These are phyloP conservation scores for Claviceps citrina DNA, from an alignment of 2,329 filamentous ascomycete species.

Conservation along the genomic window DNA sequence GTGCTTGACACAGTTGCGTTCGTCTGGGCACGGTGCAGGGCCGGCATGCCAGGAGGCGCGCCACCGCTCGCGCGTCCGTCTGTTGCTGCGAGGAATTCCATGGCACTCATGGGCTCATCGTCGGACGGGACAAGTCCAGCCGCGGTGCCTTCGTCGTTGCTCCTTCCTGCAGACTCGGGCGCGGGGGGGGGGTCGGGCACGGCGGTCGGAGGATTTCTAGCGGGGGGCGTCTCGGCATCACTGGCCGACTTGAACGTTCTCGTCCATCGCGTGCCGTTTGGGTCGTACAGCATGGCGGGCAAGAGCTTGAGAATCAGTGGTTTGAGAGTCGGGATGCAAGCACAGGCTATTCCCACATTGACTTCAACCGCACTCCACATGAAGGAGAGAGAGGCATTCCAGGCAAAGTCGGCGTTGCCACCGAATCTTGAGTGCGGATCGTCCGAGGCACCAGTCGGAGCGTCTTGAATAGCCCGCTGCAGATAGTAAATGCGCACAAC, in stretches of 20 bases:
- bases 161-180: not conserved
- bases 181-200: not conserved
- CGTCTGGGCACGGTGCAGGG: slow-evolving; percentile 11
- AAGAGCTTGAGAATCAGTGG: slow-evolving; percentile 57
- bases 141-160: not conserved
- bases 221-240: slow-evolving; percentile 17
- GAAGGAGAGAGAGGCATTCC: slow-evolving; percentile 69
- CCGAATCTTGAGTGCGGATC: slow-evolving; percentile 33
- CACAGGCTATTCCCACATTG: slow-evolving; percentile 77
- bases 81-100: slow-evolving; percentile 34
- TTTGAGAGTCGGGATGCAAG: slow-evolving; percentile 83
- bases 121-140: slow-evolving; percentile 2
- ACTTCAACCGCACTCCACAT: slow-evolving; percentile 94
- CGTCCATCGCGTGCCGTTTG: slow-evolving; percentile 24
- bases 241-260: slow-evolving; percentile 14
- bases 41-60: slow-evolving; percentile 2
- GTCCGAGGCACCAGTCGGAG: slow-evolving; percentile 21
- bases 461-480: slow-evolving; percentile 48
- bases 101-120: slow-evolving; percentile 19
- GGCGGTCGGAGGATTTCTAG: slow-evolving; percentile 6
- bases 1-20: slow-evolving; percentile 21
- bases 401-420: slow-evolving; percentile 39
- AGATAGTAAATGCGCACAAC: slow-evolving; percentile 83
- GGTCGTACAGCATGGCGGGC: slow-evolving; percentile 40
- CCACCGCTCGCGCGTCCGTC: slow-evolving; percentile 13